Conservation (phyloP, 352 stramenopile species). For the Phytophthora sansomeana region DNA sequence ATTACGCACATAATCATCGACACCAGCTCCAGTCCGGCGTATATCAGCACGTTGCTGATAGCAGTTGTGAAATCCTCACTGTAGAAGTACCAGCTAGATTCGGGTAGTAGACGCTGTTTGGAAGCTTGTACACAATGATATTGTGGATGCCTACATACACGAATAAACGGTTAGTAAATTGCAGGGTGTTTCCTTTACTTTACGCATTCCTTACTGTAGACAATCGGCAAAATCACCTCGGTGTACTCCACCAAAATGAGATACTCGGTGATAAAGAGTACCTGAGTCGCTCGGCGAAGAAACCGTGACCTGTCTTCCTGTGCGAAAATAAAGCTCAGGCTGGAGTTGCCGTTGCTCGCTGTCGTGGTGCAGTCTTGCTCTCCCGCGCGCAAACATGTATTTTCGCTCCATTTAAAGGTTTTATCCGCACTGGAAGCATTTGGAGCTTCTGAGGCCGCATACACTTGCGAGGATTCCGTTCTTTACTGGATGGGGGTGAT, state of each 20-base stretch:
- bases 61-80: not conserved
- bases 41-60: not conserved
- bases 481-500: too few species aligned
- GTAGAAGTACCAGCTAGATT: not conserved
- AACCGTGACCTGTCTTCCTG: conserved; percentile 2
- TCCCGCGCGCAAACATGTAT: too few species aligned
- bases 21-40: not conserved
- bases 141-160: conserved; percentile 3
- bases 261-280: conserved; percentile 12
- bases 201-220: not conserved
- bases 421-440: too few species aligned
- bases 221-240: conserved; percentile 7
- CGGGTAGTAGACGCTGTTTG: conserved; percentile 5
- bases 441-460: too few species aligned
- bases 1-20: not conserved
- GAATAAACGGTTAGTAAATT: not conserved
- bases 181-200: not conserved
- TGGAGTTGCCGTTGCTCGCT: conserved; percentile 28
- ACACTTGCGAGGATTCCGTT: too few species aligned
- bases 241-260: conserved; percentile 8
- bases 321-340: not conserved
- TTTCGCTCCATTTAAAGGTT: too few species aligned
- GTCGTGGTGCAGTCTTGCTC: not conserved
- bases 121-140: conserved; percentile 1
- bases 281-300: not conserved